Percentiles rank a stretch among this genome's conserved stretches.
Evolutionary conservation across 768 basidiomycete species (phyloP).

Genomic region (Panellus pusillus): DNA sequence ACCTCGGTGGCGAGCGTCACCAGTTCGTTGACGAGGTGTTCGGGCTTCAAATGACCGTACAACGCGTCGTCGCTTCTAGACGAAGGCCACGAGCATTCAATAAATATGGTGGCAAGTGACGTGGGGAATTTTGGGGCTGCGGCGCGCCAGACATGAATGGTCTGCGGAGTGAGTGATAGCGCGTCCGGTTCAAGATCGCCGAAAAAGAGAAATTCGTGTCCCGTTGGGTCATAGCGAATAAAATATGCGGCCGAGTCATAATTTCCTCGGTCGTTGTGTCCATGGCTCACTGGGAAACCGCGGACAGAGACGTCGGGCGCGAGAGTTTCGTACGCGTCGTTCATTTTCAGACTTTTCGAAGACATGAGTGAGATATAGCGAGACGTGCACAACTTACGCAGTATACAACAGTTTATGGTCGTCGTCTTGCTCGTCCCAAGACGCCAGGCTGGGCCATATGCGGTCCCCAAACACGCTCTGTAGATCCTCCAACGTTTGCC

Average conservation of each 20-base stretch:
- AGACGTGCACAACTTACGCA: slow-evolving; percentile 44
- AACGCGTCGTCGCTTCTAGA: slow-evolving; percentile 66
- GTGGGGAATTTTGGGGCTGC: slow-evolving; percentile 78
- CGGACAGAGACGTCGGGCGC: slow-evolving; percentile 60
- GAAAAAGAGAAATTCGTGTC: slow-evolving; percentile 84
- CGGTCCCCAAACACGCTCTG: slow-evolving; percentile 74
- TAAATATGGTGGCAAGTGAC: slow-evolving; percentile 76
- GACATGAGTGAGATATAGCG: slow-evolving; percentile 10
- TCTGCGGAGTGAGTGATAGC: slow-evolving; percentile 58
- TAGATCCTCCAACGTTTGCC: slow-evolving; percentile 64
- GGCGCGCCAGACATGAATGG: slow-evolving; percentile 72
- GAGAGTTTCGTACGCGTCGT: slow-evolving; percentile 54
- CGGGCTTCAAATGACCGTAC: slow-evolving; percentile 87
- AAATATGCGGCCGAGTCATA: slow-evolving; percentile 89
- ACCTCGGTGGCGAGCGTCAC: slow-evolving; percentile 68
- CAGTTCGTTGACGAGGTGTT: slow-evolving; percentile 77
- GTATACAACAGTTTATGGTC: slow-evolving; percentile 62
- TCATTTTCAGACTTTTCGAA: slow-evolving; percentile 44
- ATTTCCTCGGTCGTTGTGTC: slow-evolving; percentile 49
- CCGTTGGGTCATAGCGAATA: slow-evolving; percentile 61
- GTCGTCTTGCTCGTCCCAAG: slow-evolving; percentile 65
- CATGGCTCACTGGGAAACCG: slow-evolving; percentile 73
- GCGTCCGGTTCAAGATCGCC: slow-evolving; percentile 92
- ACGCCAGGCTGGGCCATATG: slow-evolving; percentile 84
- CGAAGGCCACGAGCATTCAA: slow-evolving; percentile 90